phyloP scores from a whole-genome alignment of 2,329 filamentous ascomycete genomes.

The Pseudogymnoascus sp. region DNA sequence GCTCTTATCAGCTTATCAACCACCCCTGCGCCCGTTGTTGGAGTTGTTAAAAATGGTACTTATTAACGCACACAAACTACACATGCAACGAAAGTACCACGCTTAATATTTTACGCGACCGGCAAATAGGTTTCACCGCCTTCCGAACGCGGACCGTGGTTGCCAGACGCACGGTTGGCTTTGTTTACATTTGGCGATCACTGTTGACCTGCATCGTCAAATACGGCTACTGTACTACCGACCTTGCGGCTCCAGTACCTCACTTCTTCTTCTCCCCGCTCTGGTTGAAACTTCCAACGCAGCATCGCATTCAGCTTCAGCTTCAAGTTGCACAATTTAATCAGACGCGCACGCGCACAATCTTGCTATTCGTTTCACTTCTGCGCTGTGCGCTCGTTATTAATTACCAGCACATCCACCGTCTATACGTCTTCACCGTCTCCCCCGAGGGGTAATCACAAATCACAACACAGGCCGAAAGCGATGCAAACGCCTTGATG shows the following conservation, averaged over 20 bases:
- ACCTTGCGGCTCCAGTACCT: slow-evolving; percentile 1
- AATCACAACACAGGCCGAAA: neutral
- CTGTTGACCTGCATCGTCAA: slow-evolving; percentile 9
- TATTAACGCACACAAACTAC: neutral
- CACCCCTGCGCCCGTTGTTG: neutral
- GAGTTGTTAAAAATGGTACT: neutral
- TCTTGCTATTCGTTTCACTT: neutral
- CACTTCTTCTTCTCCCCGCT: neutral
- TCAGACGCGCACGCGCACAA: neutral
- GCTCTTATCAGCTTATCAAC: slow-evolving; percentile 6
- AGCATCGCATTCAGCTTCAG: neutral
- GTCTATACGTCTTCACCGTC: slow-evolving; percentile 9
- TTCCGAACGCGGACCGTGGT: slow-evolving; percentile 1
- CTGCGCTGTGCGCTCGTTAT: slow-evolving; percentile 12
- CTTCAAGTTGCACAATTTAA: slow-evolving; percentile 5
- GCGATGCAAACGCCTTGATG: slow-evolving; percentile 17
- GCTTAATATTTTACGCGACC: neutral
- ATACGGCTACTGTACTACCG: slow-evolving; percentile 7
- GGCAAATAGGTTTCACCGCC: neutral
- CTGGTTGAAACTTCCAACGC: neutral
- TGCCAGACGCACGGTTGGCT: slow-evolving; percentile 9
- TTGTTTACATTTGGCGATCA: slow-evolving; percentile 7
- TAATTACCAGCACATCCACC: neutral
- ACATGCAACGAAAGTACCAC: neutral
- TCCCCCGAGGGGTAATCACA: slow-evolving; percentile 5